These are phyloP conservation scores for Saccharum spontaneum DNA, from an alignment of 176 grass and related monocot genomes.

Conservation along the genomic window DNA sequence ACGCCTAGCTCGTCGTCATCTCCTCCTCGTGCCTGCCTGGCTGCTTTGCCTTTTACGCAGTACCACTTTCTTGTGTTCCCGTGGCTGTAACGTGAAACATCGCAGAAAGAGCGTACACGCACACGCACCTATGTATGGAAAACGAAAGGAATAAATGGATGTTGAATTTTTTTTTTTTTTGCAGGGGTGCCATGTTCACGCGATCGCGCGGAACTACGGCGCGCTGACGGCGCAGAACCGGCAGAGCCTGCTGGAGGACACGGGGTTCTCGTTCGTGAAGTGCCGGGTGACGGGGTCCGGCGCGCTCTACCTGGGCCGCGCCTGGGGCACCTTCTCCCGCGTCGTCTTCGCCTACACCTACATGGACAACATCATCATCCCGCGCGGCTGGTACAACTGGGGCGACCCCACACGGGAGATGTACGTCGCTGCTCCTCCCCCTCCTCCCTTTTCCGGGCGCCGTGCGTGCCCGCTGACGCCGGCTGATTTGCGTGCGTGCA, in stretches of 20 bases:
- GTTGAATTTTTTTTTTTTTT: too few species aligned
- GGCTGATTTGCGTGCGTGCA: background rate
- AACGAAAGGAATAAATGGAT: too few species aligned
- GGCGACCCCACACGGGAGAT: slow-evolving; percentile 82
- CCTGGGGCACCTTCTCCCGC: slow-evolving; percentile 89
- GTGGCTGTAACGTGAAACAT: background rate
- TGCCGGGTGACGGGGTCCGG: slow-evolving; percentile 89
- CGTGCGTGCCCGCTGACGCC: background rate
- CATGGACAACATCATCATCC: slow-evolving; percentile 97
- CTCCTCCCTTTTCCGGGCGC: background rate
- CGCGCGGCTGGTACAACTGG: slow-evolving; percentile 90
- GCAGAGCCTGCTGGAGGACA: slow-evolving; percentile 80
- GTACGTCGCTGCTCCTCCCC: slow-evolving; percentile 8
- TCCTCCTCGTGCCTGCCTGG: background rate
- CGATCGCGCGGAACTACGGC: slow-evolving; percentile 74
- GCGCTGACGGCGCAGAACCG: slow-evolving; percentile 90
- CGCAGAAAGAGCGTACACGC: too few species aligned
- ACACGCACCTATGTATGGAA: too few species aligned
- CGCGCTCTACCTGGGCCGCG: slow-evolving; percentile 84
- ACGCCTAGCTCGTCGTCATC: background rate
- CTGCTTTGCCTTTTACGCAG: background rate
- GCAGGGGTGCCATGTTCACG: slow-evolving; percentile 88
- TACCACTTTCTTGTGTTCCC: background rate
- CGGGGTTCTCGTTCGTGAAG: slow-evolving; percentile 93
- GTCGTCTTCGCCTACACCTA: slow-evolving; percentile 96